Base-by-base conservation (phyloP, 139 green algal genomes). In the Edaphochlamys debaryana region DNA sequence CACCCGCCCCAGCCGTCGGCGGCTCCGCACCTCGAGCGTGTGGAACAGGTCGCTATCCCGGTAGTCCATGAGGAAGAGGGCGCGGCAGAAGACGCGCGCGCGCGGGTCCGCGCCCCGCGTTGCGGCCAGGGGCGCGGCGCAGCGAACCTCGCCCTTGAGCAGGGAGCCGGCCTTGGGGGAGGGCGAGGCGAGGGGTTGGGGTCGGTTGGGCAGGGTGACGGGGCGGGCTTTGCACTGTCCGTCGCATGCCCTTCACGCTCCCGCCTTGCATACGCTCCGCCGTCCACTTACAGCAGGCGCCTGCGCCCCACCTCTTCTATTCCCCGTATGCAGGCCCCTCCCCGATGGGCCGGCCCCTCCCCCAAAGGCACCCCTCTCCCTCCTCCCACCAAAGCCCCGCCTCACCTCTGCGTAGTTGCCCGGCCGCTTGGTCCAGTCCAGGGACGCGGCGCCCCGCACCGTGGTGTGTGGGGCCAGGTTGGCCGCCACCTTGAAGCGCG, bases 51-150 rank as follows among this genome's bases (percentile, higher is more conserved):
- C 86, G 8, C 37, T 86, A 84, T 95, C 92, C 7, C 82, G 74
- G 80, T 94, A 92, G 70, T 94, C 90, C 82, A 95, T 90, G 58
- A 92, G 64, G 67, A 95, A 94, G 29, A 93, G 86, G 3, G 82
- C 86, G 6, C 90, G 85, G 25, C 32, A 66, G 64, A 89, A 91
- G 2, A 75, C 38, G 25, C 84, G 72, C 23, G 64, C 50, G 2
- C 50, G 42, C 67, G 63, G n/a, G 67, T 79, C 78, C 36, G 67
- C 52, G 9, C 75, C 60, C 4, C 66, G 62, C 75, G 87, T 87
- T 40, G 66, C 17, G 56, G 79, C 58, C 40, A 92, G 50, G 0
- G 88, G 86, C 13, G 87, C 80, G 36, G 86, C 83, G 40, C 38
- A 69, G 29, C 82, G 82, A n/a, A 92, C 87, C 42, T 71, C 69